Evolutionary conservation across 495 filamentous ascomycete species (phyloP).

Genomic region (Chaetomium fimeti): DNA sequence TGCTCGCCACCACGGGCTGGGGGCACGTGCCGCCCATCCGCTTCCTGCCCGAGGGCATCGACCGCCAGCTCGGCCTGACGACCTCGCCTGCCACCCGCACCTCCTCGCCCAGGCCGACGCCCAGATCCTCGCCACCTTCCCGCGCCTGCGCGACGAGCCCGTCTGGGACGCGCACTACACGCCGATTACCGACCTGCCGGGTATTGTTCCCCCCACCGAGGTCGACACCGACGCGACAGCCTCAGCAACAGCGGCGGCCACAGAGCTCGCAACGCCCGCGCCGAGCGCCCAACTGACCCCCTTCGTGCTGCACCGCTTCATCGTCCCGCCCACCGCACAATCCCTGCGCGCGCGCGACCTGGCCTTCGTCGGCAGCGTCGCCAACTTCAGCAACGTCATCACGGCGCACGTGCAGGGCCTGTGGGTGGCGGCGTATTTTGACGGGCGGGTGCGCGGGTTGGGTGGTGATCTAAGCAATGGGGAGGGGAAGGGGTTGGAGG

Average conservation of each 20-base stretch:
- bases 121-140: conserved; percentile 65
- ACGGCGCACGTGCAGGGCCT: conserved; percentile 65
- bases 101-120: conserved; percentile 50
- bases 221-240: conserved; percentile 30
- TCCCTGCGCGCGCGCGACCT: conserved; percentile 55
- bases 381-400: conserved; percentile 59
- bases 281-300: conserved; percentile 39
- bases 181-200: conserved; percentile 32
- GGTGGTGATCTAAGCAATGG: not conserved
- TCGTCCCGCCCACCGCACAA: conserved; percentile 57
- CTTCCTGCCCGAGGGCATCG: conserved; percentile 55
- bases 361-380: conserved; percentile 62
- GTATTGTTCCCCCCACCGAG: no score
- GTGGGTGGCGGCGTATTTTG: conserved; percentile 64
- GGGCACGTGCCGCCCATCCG: conserved; percentile 58
- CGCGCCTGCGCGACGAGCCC: conserved; percentile 51
- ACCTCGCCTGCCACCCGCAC: conserved; percentile 25
- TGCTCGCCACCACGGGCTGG: conserved; percentile 68
- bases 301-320: conserved; percentile 59
- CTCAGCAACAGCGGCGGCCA: conserved; percentile 29
- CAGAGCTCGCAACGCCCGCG: conserved; percentile 33
- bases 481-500: conserved; percentile 9
- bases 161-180: conserved; percentile 40
- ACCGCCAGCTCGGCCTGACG: conserved; percentile 39
- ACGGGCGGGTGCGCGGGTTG: conserved; percentile 32